Evolutionary conservation across 2,329 filamentous ascomycete species (phyloP), one percentile per base, ranked within the genome.

Genomic region (Waltergamsia citrina): DNA sequence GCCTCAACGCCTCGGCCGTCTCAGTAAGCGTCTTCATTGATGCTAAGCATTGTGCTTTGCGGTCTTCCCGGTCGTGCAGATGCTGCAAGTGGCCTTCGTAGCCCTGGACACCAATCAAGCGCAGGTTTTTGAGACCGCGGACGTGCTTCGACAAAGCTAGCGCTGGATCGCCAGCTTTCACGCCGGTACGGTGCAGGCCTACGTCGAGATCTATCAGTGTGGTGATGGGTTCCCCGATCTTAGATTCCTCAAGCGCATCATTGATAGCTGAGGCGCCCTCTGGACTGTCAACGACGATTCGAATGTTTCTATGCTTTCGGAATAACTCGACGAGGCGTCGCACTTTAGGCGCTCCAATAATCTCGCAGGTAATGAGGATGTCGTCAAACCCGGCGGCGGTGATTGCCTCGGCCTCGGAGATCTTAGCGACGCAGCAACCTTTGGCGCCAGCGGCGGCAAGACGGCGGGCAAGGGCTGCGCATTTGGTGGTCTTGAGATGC

Each of bases 61-160:
- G 52, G 38, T 63, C 61, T 7, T 59, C 59, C 2, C 43, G 39
- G 22, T 56, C 52, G 41, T 69, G 65, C 10, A 71, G 41, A 49
- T 71, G 67, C 51, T 71, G 67, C 26, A 70, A 40, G 47, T 71
- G 67, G 2, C 67, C 67, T 43, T 71, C 67, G 37, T 71, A 71
- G 0, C 67, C 67, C 41, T 70, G 65, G 1, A 70, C 57, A 2
- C 67, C 67, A 26, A 69, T 60, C 38, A 71, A 40, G 7, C 51
- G 51, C 30, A 71, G 41, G 37, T 63, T 50, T 36, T 49, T 45
- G 20, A 63, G 41, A 6, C 40, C 41, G 0, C 36, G 47, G 11
- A 71, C 46, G 29, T 61, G 56, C 22, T 39, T 38, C 11, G 64
- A 65, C 11, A 71, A 54, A 3, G 46, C 41, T 10, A 55, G 31